Evolutionary conservation across 169 alveolate genomes (phyloP), one percentile per base, ranked within the genome.

Genomic region (Babesia sp.): DNA sequence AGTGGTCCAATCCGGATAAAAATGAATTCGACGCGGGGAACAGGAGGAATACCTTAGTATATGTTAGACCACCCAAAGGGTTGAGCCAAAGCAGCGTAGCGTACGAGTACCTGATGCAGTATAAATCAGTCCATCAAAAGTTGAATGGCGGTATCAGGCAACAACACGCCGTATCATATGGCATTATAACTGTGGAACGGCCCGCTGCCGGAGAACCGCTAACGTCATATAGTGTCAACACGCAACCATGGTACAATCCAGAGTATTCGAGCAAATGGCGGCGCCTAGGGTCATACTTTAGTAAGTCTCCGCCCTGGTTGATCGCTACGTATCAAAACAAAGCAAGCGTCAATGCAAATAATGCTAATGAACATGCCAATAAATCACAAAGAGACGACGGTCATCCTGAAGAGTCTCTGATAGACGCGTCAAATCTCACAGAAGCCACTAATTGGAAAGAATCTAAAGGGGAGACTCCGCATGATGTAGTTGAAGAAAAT

Each of bases 1-100:
- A 80, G 58, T 80, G 88, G 88, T 71, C 73, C 0, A 80, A 80
- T 41, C 88, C 88, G 3, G 69, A 80, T 31, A 69, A 60, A 39
- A 71, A 53, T n/a, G 84, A 80, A 39, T 80, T 80, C 60, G 83
- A 80, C 54, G 31, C 67, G 5, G 34, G 56, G 0, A 80, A 71
- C 29, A 71, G 51, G 45, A 53, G 44, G 9, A 63, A 51, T n/a
- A 42, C 36, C 16, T 36, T 80, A 22, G 84, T 80, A 33, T 80
- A 80, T 60, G 64, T 80, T 20, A 80, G 26, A 45, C 77, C 83
- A 11, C 70, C 79, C 3, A 80, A 57, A 33, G 5, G 41, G 2
- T 59, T 63, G 37, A 59, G 33, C 26, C 60, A 41, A 34, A 58
- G 34, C 39, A 74, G 71, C 41, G 33, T 71, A 26, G 57, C 83